Base-by-base conservation (phyloP, 139 green algal species). In the Diplosphaera chodatii region DNA sequence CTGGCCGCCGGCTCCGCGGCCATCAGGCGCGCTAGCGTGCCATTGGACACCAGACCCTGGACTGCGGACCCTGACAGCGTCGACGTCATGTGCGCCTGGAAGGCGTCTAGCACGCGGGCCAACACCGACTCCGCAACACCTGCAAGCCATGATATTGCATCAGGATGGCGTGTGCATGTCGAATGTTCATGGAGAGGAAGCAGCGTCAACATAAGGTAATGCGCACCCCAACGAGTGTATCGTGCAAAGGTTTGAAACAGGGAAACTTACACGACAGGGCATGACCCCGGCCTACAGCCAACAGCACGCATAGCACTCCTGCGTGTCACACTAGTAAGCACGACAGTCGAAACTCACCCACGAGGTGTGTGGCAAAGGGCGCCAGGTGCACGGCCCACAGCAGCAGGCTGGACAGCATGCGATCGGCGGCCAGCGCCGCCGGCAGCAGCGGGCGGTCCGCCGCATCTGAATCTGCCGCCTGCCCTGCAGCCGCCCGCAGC, bases 71-170 rank as follows among this genome's bases (percentile, higher is more conserved):
- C 66, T 13, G 63, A 74, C 64, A 77, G 27, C 48, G 75, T 22
- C 1, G 3, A 15, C 2, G 30, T 32, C 25, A 80, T 32, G 10
- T 66, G 59, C 1, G 55, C 33, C 37, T 79, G 62, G 33, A 87
- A 86, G 0, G 81, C 83, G 4, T 93, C 85, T 73, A 91, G 68
- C 31, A 87, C 69, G 23, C 75, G 78, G 3, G 82, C 84, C 67
- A 93, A 66, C 8, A 91, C 72, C 34, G 86, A 84, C 68, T 91
- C 86, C 40, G 86, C 73, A 4, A 91, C 72, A 8, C 87, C 87
- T 85, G 82, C 56, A 48, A 20, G 37, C 37, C 37, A 48, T 10
- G 37, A 20, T n/a, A n/a, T n/a, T n/a, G n/a, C n/a, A n/a, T n/a
- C 37, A 48, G 37, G 37, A 48, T 20, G 37, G 37, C n/a, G n/a